phyloP scores from a whole-genome alignment of 2,329 filamentous ascomycete species.

The Rhynchosporium secalis region DNA sequence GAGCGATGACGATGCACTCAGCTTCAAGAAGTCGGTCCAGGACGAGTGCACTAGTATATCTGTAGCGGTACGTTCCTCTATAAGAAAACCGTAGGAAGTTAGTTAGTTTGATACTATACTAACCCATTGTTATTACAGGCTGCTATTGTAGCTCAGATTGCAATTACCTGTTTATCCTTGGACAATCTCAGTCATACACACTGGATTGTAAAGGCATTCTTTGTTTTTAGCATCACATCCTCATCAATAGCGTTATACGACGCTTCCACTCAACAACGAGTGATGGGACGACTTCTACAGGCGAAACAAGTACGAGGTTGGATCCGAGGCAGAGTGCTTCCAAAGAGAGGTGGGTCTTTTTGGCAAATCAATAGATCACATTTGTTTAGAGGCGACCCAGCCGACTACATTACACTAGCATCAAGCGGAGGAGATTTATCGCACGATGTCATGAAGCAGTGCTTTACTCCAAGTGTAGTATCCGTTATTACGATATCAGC shows the following conservation, averaged over 20 bases:
- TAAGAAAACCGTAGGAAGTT: too few species aligned
- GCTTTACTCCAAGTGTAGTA: too few species aligned
- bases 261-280: background rate
- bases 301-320: background rate
- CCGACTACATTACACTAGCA: too few species aligned
- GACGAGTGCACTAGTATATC: background rate
- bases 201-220: constrained; percentile 14
- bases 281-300: background rate
- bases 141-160: constrained; percentile 18
- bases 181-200: constrained; percentile 18
- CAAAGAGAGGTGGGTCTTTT: background rate
- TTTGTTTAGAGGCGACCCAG: too few species aligned
- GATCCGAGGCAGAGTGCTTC: background rate
- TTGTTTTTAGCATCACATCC: background rate
- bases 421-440: background rate
- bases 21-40: background rate
- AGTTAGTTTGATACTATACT: background rate
- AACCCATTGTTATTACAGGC: background rate
- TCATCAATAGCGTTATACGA: background rate
- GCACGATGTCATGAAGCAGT: background rate
- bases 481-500: background rate
- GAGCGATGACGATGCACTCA: background rate
- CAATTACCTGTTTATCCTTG: constrained; percentile 16
- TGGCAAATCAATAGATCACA: background rate
- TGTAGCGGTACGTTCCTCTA: background rate